Base-by-base conservation (phyloP, 768 basidiomycete species). In the Pulveroboletus sp. region DNA sequence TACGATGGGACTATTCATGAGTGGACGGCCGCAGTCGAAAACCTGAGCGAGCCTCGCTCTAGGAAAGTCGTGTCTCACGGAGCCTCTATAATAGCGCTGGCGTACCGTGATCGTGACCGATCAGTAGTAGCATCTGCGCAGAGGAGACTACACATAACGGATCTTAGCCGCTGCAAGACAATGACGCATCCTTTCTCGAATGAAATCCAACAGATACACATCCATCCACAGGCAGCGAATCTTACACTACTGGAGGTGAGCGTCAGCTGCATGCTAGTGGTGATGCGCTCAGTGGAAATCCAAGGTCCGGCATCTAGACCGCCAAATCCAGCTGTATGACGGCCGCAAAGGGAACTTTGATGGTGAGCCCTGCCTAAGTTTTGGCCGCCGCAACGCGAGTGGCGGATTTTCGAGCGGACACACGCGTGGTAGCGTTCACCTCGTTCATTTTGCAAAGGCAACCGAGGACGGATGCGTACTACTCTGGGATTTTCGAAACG, bases 401-500 rank as follows among this genome's bases (percentile, higher is more conserved):
- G 56, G 51, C 34, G 59, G 59, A 35, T 57, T 63, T 45, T 43
- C 61, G 29, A 51, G 54, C 27, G 58, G 63, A 27, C 68, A 66
- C 49, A 65, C 63, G 34, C 68, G 72, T 46, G 77, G 79, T 53
- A 74, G 68, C 57, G 70, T 62, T 41, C 60, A 61, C 57, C 64
- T 64, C 49, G 68, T 64, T 44, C 68, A 74, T 50, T 80, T 78
- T 61, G 73, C 70, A 31, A 74, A 72, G 49, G 75, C 76, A 16
- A 76, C 68, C 58, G 63, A 65, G 29, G 78, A 80, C 54, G 73
- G 75, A 16, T 55, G 53, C 24, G 68, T 78, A 24, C 58, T 71
- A 12, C 56, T 77, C 24, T 79, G 78, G 76, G 80, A 81, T 58
- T 76, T 71, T 62, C 71, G 79, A 26, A 76, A 76, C 43, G 54